Evolutionary conservation across 73 alveolate species (phyloP).

Genomic region (Symbiodinium natans): DNA sequence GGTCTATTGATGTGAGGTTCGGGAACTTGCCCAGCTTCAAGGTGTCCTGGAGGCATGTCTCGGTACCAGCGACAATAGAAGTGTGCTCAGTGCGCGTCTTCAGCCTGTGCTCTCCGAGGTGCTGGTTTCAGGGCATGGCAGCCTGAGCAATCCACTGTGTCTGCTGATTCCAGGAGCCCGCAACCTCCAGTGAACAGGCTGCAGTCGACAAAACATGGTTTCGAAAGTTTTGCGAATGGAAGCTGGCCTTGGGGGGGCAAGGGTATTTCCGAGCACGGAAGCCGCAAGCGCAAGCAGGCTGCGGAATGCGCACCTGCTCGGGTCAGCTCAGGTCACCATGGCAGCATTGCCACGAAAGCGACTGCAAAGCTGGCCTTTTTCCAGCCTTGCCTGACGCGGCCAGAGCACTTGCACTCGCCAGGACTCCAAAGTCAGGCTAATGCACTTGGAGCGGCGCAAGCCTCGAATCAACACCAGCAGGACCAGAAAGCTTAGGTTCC

Average conservation of each 20-base stretch:
- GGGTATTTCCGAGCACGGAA: not conserved
- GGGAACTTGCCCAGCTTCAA: not conserved
- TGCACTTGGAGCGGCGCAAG: not conserved
- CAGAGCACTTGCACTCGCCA: not conserved
- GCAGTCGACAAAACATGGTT: too few species aligned
- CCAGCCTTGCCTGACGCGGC: not conserved
- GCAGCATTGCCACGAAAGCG: too few species aligned
- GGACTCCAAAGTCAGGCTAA: not conserved
- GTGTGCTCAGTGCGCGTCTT: not conserved
- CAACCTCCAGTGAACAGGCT: not conserved
- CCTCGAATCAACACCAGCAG: not conserved
- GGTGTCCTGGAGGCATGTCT: not conserved
- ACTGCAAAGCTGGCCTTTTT: not conserved
- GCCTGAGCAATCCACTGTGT: not conserved
- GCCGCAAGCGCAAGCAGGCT: not conserved
- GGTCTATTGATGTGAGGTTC: not conserved
- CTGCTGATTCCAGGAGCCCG: conserved; percentile 1
- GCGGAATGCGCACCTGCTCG: not conserved
- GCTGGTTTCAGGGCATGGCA: not conserved
- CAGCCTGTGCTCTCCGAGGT: not conserved
- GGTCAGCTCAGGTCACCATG: too few species aligned
- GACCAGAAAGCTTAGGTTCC: too few species aligned
- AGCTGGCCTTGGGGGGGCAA: not conserved
- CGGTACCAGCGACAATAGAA: too few species aligned
- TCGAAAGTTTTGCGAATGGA: not conserved